phyloP scores from a whole-genome alignment of 805 yeast species.

The Metschnikowia picachoensis region DNA sequence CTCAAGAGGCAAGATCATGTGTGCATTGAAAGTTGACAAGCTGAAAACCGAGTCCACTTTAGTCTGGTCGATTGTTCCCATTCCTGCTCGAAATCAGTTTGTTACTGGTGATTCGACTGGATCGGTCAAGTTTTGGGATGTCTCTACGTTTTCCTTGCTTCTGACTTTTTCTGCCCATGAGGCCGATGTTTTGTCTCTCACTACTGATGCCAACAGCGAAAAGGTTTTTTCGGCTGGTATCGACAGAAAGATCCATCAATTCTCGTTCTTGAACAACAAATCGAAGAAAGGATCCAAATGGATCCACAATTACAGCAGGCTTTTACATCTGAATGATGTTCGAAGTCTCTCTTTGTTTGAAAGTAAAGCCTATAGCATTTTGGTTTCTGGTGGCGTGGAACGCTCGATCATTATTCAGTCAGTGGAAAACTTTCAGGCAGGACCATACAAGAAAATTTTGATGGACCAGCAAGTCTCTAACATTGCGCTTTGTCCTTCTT shows the following conservation, averaged over 20 bases:
- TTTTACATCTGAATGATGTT: constrained; percentile 83
- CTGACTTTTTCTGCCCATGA: constrained; percentile 84
- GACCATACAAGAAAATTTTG: constrained; percentile 68
- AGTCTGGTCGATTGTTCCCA: constrained; percentile 78
- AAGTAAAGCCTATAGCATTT: constrained; percentile 59
- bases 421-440: constrained; percentile 62
- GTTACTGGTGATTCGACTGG: constrained; percentile 99
- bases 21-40: constrained; percentile 90
- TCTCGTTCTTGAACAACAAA: constrained; percentile 42
- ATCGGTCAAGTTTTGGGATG: constrained; percentile 88
- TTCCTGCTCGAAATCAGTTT: constrained; percentile 64
- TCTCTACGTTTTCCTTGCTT: constrained; percentile 64
- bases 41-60: constrained; percentile 80
- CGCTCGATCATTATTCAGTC: constrained; percentile 65
- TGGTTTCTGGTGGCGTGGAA: constrained; percentile 84
- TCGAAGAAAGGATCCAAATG: constrained; percentile 46
- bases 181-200: constrained; percentile 81
- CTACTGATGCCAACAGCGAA: constrained; percentile 56
- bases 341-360: constrained; percentile 72
- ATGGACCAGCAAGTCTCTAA: constrained; percentile 55
- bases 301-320: constrained; percentile 71
- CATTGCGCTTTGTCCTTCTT: constrained; percentile 43
- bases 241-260: constrained; percentile 84
- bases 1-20: constrained; percentile 62
- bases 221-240: constrained; percentile 85